Percentiles rank a stretch among this genome's conserved stretches.
Evolutionary conservation across 495 filamentous ascomycete genomes (phyloP).

Genomic region (Neurospora sp.): DNA sequence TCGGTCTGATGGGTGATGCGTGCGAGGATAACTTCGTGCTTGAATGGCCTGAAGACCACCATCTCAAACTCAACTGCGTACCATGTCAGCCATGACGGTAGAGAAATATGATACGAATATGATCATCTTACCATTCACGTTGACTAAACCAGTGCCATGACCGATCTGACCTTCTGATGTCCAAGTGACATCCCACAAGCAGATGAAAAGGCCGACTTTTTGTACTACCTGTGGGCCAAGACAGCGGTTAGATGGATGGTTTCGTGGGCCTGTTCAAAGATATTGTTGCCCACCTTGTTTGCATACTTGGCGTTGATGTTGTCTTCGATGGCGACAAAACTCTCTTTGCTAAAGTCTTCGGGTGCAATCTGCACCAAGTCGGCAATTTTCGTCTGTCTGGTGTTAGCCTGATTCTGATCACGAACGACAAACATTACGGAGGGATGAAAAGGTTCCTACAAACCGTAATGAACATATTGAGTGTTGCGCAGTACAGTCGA

Average conservation of each 20-base stretch:
- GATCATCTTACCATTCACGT: slow-evolving; percentile 65
- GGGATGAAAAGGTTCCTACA: background rate
- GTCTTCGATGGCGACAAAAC: slow-evolving; percentile 73
- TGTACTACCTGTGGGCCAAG: slow-evolving; percentile 26
- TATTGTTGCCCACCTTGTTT: slow-evolving; percentile 56
- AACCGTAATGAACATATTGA: background rate
- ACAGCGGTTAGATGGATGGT: background rate
- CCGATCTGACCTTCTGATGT: slow-evolving; percentile 88
- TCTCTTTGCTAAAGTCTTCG: slow-evolving; percentile 71
- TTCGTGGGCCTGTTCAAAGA: background rate
- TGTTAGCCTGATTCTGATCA: background rate
- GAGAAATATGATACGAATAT: background rate
- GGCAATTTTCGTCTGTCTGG: slow-evolving; percentile 54
- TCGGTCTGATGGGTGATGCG: slow-evolving; percentile 62
- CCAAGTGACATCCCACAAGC: slow-evolving; percentile 75
- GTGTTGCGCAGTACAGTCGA: background rate
- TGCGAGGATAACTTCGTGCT: slow-evolving; percentile 77
- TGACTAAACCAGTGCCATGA: slow-evolving; percentile 77
- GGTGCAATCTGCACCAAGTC: slow-evolving; percentile 89
- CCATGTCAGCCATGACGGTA: slow-evolving; percentile 1
- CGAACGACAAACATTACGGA: background rate
- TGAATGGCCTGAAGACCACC: slow-evolving; percentile 91
- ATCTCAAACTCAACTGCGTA: slow-evolving; percentile 75
- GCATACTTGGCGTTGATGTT: slow-evolving; percentile 93
- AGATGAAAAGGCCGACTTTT: slow-evolving; percentile 85